Conservation (phyloP, 108 stramenopile genomes). For the Chaetoceros tenuissimus region DNA sequence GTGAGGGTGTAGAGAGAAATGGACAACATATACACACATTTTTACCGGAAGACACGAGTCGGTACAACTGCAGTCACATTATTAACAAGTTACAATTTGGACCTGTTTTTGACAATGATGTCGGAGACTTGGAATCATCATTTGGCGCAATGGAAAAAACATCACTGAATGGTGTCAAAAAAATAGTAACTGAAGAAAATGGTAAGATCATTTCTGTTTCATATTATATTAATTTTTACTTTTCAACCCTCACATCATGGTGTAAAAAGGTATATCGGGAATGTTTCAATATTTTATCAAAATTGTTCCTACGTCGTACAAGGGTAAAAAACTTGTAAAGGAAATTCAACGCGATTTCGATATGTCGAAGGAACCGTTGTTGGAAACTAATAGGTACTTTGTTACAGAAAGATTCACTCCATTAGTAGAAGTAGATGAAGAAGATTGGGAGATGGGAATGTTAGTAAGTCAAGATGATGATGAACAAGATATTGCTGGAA, state of each 20-base stretch:
- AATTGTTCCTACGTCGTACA: conserved; percentile 84
- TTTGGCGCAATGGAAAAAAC: conserved; percentile 11
- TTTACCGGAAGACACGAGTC: conserved; percentile 74
- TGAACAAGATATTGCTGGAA: conserved; percentile 21
- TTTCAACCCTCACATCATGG: neutral
- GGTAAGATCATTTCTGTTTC: conserved; percentile 13
- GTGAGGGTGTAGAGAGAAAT: conserved; percentile 40
- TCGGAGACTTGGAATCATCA: conserved; percentile 8
- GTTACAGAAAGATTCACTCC: conserved; percentile 86
- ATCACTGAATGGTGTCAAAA: conserved; percentile 60
- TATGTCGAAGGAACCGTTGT: conserved; percentile 7
- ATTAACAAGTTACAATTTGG: conserved; percentile 90
- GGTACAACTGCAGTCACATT: conserved; percentile 92
- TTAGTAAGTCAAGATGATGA: conserved; percentile 19
- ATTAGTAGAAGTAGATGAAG: conserved; percentile 59
- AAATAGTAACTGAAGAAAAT: conserved; percentile 55
- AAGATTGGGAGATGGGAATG: conserved; percentile 22
- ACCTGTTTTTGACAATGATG: conserved; percentile 36
- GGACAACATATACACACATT: conserved; percentile 76
- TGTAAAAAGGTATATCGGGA: conserved; percentile 71
- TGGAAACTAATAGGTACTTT: conserved; percentile 82
- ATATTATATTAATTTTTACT: neutral
- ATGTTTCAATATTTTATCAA: conserved; percentile 95
- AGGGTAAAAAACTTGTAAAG: conserved; percentile 11
- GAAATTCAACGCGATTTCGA: conserved; percentile 6